These are phyloP conservation scores for Fonsecaea multimorphosa DNA, from an alignment of 2,329 filamentous ascomycete species.

Conservation along the genomic window DNA sequence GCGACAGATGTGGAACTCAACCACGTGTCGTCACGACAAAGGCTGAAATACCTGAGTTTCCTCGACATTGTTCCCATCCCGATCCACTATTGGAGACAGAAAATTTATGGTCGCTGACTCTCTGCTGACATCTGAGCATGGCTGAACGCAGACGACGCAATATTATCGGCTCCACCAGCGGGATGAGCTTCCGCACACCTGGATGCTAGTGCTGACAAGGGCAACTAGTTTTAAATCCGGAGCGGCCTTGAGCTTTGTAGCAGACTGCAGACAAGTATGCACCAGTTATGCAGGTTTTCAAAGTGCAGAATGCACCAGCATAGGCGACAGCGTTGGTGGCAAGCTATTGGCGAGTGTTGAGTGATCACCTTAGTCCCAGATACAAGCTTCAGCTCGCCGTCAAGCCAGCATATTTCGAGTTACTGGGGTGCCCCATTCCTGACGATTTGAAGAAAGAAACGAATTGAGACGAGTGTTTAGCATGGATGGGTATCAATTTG, in stretches of 20 bases:
- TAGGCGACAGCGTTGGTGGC: neutral
- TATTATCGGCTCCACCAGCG: slow-evolving; percentile 9
- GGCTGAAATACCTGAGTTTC: slow-evolving; percentile 6
- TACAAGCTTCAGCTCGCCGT: neutral
- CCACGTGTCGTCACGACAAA: slow-evolving; percentile 29
- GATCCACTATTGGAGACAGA: neutral
- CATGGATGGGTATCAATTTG: slow-evolving; percentile 7
- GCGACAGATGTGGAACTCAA: neutral
- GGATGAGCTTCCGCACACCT: neutral
- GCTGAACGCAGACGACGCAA: neutral
- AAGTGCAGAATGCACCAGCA: neutral
- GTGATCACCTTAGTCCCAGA: neutral
- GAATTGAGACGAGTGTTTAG: neutral
- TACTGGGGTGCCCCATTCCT: neutral
- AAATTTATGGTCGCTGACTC: slow-evolving; percentile 4
- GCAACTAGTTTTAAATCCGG: slow-evolving; percentile 1
- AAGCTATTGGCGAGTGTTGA: neutral
- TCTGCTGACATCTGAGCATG: slow-evolving; percentile 10
- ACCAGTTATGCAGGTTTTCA: slow-evolving; percentile 2
- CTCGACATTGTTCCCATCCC: neutral
- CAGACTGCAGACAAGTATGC: neutral
- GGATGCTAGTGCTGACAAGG: slow-evolving; percentile 17
- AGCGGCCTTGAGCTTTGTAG: neutral
- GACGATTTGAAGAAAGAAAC: neutral
- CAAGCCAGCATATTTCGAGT: neutral